Evolutionary conservation across 2,329 filamentous ascomycete genomes (phyloP).

Genomic region (Arthrinium phaeospermum): DNA sequence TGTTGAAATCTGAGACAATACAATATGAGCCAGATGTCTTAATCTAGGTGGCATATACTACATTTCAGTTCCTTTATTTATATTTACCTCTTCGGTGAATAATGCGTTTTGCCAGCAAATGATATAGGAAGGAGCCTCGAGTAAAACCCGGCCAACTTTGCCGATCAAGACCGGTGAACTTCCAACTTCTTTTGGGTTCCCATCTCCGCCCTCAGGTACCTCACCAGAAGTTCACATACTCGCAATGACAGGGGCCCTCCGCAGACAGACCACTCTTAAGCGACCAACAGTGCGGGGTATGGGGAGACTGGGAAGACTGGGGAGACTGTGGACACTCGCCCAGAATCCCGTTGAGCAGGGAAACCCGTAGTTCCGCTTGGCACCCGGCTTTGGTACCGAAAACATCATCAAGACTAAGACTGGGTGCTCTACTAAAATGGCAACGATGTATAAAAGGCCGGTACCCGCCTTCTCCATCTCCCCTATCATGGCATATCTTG

Average conservation of each 20-base stretch:
- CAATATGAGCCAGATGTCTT: no score
- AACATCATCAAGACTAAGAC: not conserved
- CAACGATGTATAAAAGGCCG: not conserved
- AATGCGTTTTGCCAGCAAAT: no score
- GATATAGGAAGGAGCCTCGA: not conserved
- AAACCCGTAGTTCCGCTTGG: not conserved
- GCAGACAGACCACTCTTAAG: not conserved
- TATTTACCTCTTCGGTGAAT: not conserved
- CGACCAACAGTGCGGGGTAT: slow-evolving; percentile 3
- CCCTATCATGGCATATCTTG: not conserved
- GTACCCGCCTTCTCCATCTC: not conserved
- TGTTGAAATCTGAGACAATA: no score
- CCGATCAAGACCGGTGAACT: not conserved
- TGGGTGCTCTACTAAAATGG: not conserved
- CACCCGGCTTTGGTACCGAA: slow-evolving; percentile 1
- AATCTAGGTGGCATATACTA: no score
- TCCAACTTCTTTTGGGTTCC: not conserved
- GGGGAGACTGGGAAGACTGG: not conserved
- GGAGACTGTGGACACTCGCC: not conserved
- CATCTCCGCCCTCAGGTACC: not conserved
- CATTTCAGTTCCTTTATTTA: no score
- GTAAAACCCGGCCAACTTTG: not conserved
- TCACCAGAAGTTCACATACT: not conserved
- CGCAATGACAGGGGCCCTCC: not conserved
- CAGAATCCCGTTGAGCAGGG: not conserved